Conservation (phyloP, 2,329 filamentous ascomycete species). For the Colletotrichum karsti region DNA sequence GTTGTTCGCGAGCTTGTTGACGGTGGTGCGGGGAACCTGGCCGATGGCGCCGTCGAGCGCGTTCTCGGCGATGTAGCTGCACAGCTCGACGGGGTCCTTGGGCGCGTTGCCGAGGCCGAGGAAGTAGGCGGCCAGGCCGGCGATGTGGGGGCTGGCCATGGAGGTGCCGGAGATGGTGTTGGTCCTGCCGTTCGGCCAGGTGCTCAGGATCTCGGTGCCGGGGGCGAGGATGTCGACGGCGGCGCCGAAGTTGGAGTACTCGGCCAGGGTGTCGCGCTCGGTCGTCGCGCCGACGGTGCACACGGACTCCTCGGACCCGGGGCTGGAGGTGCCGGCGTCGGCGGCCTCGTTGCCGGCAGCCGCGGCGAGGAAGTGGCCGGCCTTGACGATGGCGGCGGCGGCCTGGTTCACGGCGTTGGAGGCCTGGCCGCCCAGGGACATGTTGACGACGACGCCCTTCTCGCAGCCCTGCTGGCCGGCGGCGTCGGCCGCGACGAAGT, state of each 20-base stretch:
- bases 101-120: conserved; percentile 53
- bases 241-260: conserved; percentile 62
- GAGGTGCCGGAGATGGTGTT: conserved; percentile 30
- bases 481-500: conserved; percentile 48
- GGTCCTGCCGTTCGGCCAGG: conserved; percentile 50
- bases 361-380: conserved; percentile 62
- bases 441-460: conserved; percentile 60
- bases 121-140: conserved; percentile 37
- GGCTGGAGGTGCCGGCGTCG: conserved; percentile 54
- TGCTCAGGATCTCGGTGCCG: conserved; percentile 54
- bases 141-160: conserved; percentile 32
- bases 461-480: conserved; percentile 39
- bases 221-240: conserved; percentile 61
- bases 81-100: conserved; percentile 42
- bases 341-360: conserved; percentile 61
- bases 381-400: conserved; percentile 52
- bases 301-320: conserved; percentile 54
- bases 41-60: conserved; percentile 48
- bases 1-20: conserved; percentile 46
- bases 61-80: conserved; percentile 49
- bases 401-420: conserved; percentile 59
- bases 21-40: conserved; percentile 41
- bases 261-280: conserved; percentile 47
- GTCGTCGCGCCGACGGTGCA: conserved; percentile 64
- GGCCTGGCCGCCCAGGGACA: conserved; percentile 61